These are phyloP conservation scores for Gracilaria vermiculophylla DNA, from an alignment of 23 red algal genomes.

Conservation along the genomic window DNA sequence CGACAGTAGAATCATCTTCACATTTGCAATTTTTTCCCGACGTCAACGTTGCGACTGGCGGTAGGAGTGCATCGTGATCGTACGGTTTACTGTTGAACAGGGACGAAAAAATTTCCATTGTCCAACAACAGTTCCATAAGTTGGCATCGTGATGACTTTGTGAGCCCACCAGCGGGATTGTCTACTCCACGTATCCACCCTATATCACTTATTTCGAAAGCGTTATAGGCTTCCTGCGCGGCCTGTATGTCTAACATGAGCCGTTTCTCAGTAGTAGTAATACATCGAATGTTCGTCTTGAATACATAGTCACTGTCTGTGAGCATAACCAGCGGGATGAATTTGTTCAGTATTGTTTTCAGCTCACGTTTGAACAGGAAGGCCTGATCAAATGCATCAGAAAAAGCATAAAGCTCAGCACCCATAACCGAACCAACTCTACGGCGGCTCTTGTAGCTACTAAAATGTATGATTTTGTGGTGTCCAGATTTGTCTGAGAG, in stretches of 20 bases:
- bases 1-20: no score
- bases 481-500: background rate
- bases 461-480: background rate
- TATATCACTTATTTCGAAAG: background rate
- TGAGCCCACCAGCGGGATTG: slow-evolving; percentile 7
- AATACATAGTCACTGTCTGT: slow-evolving; percentile 44
- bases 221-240: slow-evolving; percentile 4
- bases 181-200: background rate
- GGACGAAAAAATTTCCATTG: no score
- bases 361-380: background rate
- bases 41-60: no score
- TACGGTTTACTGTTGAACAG: no score
- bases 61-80: no score
- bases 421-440: slow-evolving; percentile 8
- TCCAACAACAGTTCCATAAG: no score
- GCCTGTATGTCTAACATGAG: slow-evolving; percentile 39
- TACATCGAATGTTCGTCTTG: background rate
- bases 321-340: background rate
- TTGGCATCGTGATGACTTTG: background rate
- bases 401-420: slow-evolving; percentile 28
- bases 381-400: slow-evolving; percentile 8
- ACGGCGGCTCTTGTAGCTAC: slow-evolving; percentile 2
- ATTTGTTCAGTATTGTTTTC: background rate
- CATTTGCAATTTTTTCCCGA: no score
- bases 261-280: slow-evolving; percentile 13